Evolutionary conservation across 2,329 filamentous ascomycete genomes (phyloP).

Genomic region (Lecanoromycetidae sp.): DNA sequence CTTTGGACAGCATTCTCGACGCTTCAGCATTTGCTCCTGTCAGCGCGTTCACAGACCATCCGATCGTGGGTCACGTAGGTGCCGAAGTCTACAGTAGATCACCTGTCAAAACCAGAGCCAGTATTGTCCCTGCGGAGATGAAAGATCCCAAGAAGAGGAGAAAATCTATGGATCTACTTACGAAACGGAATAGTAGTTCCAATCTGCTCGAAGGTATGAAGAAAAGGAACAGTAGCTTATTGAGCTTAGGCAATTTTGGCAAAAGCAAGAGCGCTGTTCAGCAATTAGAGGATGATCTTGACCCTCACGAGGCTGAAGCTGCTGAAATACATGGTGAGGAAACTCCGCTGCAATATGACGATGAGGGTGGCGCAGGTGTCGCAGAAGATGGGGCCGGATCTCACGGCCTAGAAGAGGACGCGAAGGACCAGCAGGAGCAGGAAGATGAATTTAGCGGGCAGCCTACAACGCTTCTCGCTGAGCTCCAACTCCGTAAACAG

Average conservation of each 20-base stretch:
- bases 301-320: slow-evolving; percentile 7
- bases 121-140: slow-evolving; percentile 3
- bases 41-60: slow-evolving; percentile 81
- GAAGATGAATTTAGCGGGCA: slow-evolving; percentile 5
- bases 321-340: slow-evolving; percentile 13
- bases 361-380: not conserved
- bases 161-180: slow-evolving; percentile 28
- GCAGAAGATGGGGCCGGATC: not conserved
- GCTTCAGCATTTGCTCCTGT: slow-evolving; percentile 81
- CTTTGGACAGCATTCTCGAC: slow-evolving; percentile 81
- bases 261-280: slow-evolving; percentile 15
- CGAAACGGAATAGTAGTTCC: slow-evolving; percentile 18
- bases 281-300: slow-evolving; percentile 3
- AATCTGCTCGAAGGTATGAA: slow-evolving; percentile 11
- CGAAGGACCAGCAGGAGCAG: not conserved
- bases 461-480: slow-evolving; percentile 83
- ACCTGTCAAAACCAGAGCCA: slow-evolving; percentile 24
- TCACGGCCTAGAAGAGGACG: not conserved
- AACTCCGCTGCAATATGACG: slow-evolving; percentile 4
- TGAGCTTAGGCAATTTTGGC: slow-evolving; percentile 16
- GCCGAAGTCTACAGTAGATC: slow-evolving; percentile 56
- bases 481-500: slow-evolving; percentile 80
- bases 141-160: slow-evolving; percentile 28
- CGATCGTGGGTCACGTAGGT: slow-evolving; percentile 64
- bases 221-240: slow-evolving; percentile 16